Percentiles rank a stretch among this genome's conserved stretches.
phyloP scores from a whole-genome alignment of 225 moss, liverwort and hornwort genomes.

The Rhytidiadelphus loreus region DNA sequence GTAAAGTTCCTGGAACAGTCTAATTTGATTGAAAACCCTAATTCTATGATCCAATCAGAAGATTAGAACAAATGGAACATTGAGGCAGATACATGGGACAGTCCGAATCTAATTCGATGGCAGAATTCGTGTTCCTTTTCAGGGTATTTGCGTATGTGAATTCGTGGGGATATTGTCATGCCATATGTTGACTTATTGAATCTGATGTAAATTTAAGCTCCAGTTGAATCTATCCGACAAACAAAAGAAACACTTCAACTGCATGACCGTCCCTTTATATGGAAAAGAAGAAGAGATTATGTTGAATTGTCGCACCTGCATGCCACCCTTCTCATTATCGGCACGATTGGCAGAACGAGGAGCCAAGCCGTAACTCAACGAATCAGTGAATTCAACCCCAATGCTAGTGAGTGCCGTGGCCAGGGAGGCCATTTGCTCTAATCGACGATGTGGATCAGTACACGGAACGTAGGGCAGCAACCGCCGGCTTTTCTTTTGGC shows the following conservation, averaged over 20 bases:
- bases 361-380: slow-evolving; percentile 68
- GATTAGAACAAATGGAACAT: neutral
- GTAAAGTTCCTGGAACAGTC: neutral
- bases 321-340: slow-evolving; percentile 66
- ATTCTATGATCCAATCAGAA: neutral
- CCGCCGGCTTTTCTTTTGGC: slow-evolving; percentile 65
- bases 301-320: slow-evolving; percentile 50
- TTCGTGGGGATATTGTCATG: neutral
- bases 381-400: slow-evolving; percentile 74
- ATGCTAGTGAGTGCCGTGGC: slow-evolving; percentile 78
- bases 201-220: neutral
- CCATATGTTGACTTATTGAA: neutral
- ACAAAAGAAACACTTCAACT: neutral
- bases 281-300: neutral
- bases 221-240: neutral
- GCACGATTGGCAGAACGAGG: slow-evolving; percentile 69
- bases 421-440: slow-evolving; percentile 91
- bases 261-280: neutral
- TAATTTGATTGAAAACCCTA: neutral
- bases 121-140: neutral
- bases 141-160: neutral
- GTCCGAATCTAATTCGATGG: neutral
- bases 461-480: slow-evolving; percentile 67
- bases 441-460: slow-evolving; percentile 45
- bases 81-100: neutral